phyloP scores from a whole-genome alignment of 2,329 filamentous ascomycete genomes.

The Aureobasidium namibiae region DNA sequence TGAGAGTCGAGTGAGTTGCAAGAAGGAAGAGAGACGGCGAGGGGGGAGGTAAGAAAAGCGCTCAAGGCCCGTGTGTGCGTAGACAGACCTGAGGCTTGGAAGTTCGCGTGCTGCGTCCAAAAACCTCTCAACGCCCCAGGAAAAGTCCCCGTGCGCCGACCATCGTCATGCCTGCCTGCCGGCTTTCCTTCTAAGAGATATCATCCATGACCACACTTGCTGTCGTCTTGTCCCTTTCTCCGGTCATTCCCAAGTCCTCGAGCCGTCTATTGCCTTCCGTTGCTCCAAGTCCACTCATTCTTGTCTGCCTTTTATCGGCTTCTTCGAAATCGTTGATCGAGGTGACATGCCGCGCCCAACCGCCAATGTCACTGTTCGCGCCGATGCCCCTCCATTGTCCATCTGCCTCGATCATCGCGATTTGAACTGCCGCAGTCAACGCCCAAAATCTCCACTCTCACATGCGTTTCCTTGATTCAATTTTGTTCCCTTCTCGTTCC shows the following conservation, averaged over 20 bases:
- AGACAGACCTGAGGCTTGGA: background rate
- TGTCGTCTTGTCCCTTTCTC: background rate
- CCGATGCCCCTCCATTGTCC: background rate
- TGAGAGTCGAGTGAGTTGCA: background rate
- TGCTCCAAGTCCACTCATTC: background rate
- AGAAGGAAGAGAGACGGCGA: background rate
- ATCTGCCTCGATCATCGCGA: background rate
- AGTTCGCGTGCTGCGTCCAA: background rate
- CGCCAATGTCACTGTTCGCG: background rate
- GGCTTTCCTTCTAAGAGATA: background rate
- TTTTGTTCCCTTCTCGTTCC: background rate
- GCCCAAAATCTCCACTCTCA: background rate
- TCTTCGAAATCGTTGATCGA: background rate
- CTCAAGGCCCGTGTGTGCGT: background rate
- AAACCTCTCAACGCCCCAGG: background rate
- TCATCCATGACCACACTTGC: background rate
- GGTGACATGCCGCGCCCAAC: background rate
- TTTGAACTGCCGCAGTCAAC: background rate
- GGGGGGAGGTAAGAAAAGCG: background rate
- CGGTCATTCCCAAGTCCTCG: background rate
- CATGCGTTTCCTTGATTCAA: background rate
- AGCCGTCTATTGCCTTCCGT: background rate
- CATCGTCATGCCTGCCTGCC: background rate
- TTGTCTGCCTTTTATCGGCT: background rate
- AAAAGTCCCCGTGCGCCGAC: background rate